phyloP scores from a whole-genome alignment of 2,329 filamentous ascomycete species.

The Sclerotinia subarctica region DNA sequence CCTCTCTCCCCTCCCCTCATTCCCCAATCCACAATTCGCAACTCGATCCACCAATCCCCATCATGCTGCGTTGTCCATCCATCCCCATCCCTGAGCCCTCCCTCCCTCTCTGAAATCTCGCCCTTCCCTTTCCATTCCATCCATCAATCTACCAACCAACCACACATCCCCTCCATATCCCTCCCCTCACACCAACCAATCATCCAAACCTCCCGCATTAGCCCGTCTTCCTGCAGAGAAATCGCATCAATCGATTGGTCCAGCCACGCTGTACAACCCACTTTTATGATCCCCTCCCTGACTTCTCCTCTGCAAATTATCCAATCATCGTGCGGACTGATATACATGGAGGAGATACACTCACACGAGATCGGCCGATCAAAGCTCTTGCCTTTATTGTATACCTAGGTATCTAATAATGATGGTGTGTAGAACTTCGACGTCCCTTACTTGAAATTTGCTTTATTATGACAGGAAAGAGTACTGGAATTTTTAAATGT shows the following conservation, averaged over 20 bases:
- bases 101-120: background rate
- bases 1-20: background rate
- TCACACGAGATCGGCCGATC: constrained; percentile 13
- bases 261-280: background rate
- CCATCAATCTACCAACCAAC: no score
- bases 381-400: background rate
- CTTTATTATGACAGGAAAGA: background rate
- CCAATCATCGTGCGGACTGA: background rate
- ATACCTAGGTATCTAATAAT: no score
- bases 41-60: background rate
- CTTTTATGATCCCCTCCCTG: background rate
- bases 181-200: background rate
- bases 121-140: no score
- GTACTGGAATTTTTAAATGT: background rate
- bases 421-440: background rate
- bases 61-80: constrained; percentile 9
- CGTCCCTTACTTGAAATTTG: constrained; percentile 6
- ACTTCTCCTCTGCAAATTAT: background rate
- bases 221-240: no score
- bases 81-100: background rate
- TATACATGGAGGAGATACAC: background rate
- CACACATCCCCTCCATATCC: background rate
- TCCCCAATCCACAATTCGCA: background rate
- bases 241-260: background rate
- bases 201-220: background rate